Percentiles rank a stretch among this genome's conserved stretches.
Evolutionary conservation across 257 asterid species (phyloP).

Genomic region (Solanum tacnaense): DNA sequence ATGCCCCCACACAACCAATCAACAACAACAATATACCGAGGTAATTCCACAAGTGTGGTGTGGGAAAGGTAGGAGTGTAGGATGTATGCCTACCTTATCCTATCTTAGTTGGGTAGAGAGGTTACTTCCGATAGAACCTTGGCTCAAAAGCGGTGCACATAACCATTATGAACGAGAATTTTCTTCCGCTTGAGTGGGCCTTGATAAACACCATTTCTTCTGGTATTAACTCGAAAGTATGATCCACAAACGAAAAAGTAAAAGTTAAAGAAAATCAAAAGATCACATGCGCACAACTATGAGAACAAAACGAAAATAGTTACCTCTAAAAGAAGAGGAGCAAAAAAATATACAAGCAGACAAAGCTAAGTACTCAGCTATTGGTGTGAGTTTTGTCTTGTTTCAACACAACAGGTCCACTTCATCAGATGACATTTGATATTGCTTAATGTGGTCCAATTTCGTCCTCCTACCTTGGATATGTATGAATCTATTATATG

Average conservation of each 20-base stretch:
- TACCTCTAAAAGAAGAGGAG: not conserved
- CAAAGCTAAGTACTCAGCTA: not conserved
- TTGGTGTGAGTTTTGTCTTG: not conserved
- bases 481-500: not conserved
- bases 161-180: not conserved
- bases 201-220: not conserved
- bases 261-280: not conserved
- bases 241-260: not conserved
- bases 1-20: not conserved
- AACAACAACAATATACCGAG: not conserved
- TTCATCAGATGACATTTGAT: not conserved
- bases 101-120: not conserved
- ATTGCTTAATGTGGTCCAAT: conserved; percentile 1
- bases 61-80: not conserved
- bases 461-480: not conserved
- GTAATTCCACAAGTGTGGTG: not conserved
- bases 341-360: not conserved
- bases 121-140: not conserved
- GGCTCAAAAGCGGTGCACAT: not conserved
- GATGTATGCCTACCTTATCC: not conserved
- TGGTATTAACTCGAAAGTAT: not conserved
- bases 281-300: not conserved
- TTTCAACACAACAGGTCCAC: not conserved
- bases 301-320: not conserved
- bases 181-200: not conserved